Base-by-base conservation (phyloP, 1,139 yeast genomes). In the Yarrowia galli region DNA sequence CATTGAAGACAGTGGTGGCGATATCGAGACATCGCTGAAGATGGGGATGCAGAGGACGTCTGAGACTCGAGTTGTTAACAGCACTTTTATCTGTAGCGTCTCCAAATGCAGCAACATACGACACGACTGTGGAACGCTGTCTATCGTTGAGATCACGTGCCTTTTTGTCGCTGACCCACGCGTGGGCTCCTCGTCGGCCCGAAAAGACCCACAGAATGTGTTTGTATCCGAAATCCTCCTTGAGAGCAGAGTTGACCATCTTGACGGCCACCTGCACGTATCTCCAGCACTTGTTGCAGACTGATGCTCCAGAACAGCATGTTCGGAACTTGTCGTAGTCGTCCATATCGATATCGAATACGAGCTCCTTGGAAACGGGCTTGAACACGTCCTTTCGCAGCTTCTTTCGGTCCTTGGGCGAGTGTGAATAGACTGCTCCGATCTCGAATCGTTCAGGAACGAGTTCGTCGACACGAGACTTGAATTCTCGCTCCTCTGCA, bases 131-230 rank as follows among this genome's bases (percentile, higher is more conserved):
- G 72, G 89, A 83, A 73, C 99, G 84, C 69, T 86, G 85, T 4
- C 80, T 74, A 76, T 96, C 99, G 73, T 86, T 91, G 71, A 95
- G 79, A 2, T 78, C 75, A 68, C 98, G 82, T 0, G 98, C 97
- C 65, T 93, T 81, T 67, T 85, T 79, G 76, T 96, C 99, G 78
- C 97, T 91, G 32, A 95, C 84, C 99, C 99, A 95, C 73, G 98
- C 96, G 82, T 95, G 99, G 32, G 97, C 97, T 78, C 99, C 99
- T 84, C 99, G 90, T 82, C 99, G 89, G 63, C 99, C 99, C 0
- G 98, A 92, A 76, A 92, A 95, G 2, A 95, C 97, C 99, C 99
- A 95, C 61, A 95, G 81, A 75, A 92, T 81, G 76, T 92, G 89
- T 68, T 87, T 80, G 77, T 92, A 93, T 0, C 98, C 98, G 79